These are phyloP conservation scores for Cicer cuneatum DNA, from an alignment of 306 rosid species.

Conservation along the genomic window DNA sequence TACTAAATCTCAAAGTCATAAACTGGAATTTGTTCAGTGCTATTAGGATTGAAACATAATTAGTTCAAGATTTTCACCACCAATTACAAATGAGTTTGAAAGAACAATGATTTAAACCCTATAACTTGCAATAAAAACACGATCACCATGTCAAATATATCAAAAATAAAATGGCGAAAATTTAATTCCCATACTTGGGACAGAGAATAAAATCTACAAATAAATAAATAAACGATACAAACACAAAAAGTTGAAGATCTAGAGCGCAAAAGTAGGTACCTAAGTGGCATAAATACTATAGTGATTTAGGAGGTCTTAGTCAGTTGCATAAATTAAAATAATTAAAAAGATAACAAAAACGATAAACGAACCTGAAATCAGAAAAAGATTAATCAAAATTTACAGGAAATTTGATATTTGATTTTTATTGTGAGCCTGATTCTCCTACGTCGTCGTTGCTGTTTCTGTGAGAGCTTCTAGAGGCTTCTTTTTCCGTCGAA, in stretches of 20 bases:
- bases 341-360: background rate
- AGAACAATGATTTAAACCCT: conserved; percentile 13
- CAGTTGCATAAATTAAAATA: background rate
- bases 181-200: background rate
- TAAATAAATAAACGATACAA: background rate
- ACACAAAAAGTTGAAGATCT: conserved; percentile 34
- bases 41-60: background rate
- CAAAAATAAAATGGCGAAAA: conserved; percentile 14
- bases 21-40: background rate
- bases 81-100: conserved; percentile 1
- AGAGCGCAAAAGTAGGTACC: conserved; percentile 12
- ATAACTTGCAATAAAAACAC: background rate
- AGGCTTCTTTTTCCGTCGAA: conserved; percentile 34
- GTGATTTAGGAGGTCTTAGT: background rate
- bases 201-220: background rate
- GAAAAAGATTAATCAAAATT: background rate
- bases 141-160: background rate
- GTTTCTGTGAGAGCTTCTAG: conserved; percentile 53
- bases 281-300: background rate
- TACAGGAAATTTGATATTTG: background rate
- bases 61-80: conserved; percentile 4
- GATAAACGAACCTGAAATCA: conserved; percentile 33
- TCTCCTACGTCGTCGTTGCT: conserved; percentile 31
- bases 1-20: background rate
- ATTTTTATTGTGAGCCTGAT: conserved; percentile 9